Evolutionary conservation across 2,329 filamentous ascomycete species (phyloP).

Genomic region (Mariannaea elegans): DNA sequence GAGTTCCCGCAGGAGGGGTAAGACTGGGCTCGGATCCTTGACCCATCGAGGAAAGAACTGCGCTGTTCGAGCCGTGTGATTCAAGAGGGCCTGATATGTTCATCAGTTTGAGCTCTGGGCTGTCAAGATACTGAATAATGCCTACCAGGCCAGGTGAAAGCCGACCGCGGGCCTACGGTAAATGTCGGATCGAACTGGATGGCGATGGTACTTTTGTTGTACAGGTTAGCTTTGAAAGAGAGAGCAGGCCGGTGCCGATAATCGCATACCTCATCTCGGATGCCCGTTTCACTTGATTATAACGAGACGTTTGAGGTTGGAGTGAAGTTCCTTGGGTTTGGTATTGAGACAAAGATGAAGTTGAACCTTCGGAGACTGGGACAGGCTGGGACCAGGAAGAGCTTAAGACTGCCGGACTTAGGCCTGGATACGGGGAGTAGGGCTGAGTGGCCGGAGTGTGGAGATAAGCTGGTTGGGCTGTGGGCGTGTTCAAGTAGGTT

Average conservation of each 20-base stretch:
- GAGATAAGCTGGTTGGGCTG: conserved; percentile 37
- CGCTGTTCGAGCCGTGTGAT: conserved; percentile 40
- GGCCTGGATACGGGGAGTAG: conserved; percentile 37
- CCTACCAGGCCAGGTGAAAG: conserved; percentile 61
- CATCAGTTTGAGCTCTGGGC: conserved; percentile 5
- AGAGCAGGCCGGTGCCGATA: neutral
- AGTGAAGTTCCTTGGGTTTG: conserved; percentile 20
- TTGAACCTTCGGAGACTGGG: conserved; percentile 29
- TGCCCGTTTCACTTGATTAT: conserved; percentile 25
- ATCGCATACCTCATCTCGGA: conserved; percentile 36
- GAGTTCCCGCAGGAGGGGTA: conserved; percentile 58
- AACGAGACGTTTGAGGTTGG: conserved; percentile 25
- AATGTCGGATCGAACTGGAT: conserved; percentile 61
- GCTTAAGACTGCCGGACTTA: conserved; percentile 32
- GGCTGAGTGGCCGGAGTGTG: conserved; percentile 36
- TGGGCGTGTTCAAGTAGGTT: conserved; percentile 34
- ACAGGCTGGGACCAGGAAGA: conserved; percentile 36
- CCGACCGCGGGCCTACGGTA: conserved; percentile 60
- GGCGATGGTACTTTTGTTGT: conserved; percentile 54
- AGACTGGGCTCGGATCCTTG: conserved; percentile 59
- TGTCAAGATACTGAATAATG: conserved; percentile 6
- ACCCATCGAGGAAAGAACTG: conserved; percentile 56
- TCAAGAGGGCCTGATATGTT: conserved; percentile 46
- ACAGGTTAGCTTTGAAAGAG: conserved; percentile 22
- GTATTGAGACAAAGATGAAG: conserved; percentile 28